Evolutionary conservation across 148 eudicot species (phyloP), one percentile per base, ranked within the genome.

Genomic region (Chenopodium berlandieri): DNA sequence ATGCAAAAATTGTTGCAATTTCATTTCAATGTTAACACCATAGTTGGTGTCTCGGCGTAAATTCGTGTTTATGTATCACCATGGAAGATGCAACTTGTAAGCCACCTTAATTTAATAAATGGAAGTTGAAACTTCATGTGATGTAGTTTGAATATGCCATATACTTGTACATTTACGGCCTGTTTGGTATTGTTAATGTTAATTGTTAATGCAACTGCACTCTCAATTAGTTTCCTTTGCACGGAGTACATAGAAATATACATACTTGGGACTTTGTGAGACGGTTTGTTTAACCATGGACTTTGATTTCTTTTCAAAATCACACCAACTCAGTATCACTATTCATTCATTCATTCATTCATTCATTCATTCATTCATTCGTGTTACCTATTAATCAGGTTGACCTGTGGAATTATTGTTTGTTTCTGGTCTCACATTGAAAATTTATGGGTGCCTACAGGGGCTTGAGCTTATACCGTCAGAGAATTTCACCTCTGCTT

Each of bases 401-500:
- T 17, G n/a, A 34, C 48, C 37, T 7, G 54, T 31, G 54, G 17
- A 9, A 22, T 40, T 40, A 46, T 46, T 46, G 14, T 25, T 31
- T 20, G 1, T 83, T 25, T 34, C 27, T 2, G 16, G 71, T 16
- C 76, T 81, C 76, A 81, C 62, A 31, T 60, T 80, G 25, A 69
- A 77, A 62, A 23, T 37, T 70, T 73, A 34, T 70, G 66, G 78
- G 66, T 78, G 70, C 69, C 17, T 74, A 27, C 11, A 97, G 99
- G 99, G 99, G 65, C 92, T 97, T 34, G 99, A 97, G 79, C 96
- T 97, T 80, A 97, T 97, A 65, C 99, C 99, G 25, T 97, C 98
- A 1, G 99, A 97, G 90, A 97, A 97, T 81, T 97, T 97, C 87
- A 94, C 98, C 74, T 94, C 99, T 6, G 73, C 85, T 60, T 97